Base-by-base conservation (phyloP, 805 yeast species). In the Yamadazyma olivae region DNA sequence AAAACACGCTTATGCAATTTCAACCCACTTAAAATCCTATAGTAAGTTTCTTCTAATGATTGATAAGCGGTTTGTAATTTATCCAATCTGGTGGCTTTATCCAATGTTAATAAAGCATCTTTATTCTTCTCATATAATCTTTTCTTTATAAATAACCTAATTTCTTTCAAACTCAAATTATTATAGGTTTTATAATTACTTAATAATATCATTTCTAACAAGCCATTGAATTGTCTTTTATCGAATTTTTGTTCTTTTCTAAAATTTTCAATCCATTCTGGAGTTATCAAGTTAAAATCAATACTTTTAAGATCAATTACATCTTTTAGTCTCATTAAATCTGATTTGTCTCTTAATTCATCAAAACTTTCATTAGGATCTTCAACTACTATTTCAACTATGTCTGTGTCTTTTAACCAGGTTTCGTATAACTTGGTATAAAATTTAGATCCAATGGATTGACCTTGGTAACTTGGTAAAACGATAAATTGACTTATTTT, bases 341-440 rank as follows among this genome's bases (percentile, higher is more conserved):
- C 98, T 44, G 80, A 74, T 21, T 91, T 67, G 54, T 93, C 97
- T 40, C 99, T 72, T 46, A 93, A 65, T 52, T 86, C 95, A 53
- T 93, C 99, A 61, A 93, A 91, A 23, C 79, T 77, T 54, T 89
- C 96, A 52, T 83, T 85, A 3, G 98, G 98, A 56, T 93, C 99
- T 56, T 93, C 98, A 3, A 93, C 88, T 0, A 91, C 87, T 26
- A 93, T 72, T 49, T 90, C 95, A 22, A 64, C 59, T 17, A 89
- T 77, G 1, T 51, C 41, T 0, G 55, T 50, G 44, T 85, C 83
- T 0, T 51, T 45, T 3, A 67, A 47, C 84, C 95, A 88, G 30
- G 56, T 43, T 2, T 70, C 63, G 37, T 75, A 69, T 6, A 93
- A 58, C 0, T 70, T 41, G 8, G 67, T 60, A 55, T 91, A 91